Evolutionary conservation across 768 basidiomycete species (phyloP).

Genomic region (Neoboletus magnificus): DNA sequence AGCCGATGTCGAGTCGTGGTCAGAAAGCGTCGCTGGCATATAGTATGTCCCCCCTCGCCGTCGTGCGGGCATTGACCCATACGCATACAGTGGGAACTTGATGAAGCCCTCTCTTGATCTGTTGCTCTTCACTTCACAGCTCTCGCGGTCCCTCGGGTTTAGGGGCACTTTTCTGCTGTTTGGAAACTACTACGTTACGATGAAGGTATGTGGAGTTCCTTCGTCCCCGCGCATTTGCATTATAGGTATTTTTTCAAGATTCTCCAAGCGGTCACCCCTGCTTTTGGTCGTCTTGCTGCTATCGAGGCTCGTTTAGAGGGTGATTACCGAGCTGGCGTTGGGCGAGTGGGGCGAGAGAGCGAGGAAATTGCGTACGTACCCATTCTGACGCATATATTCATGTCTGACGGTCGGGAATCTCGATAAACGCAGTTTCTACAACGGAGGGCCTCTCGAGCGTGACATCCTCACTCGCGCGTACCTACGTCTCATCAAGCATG

Average conservation of each 20-base stretch:
- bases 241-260: constrained; percentile 37
- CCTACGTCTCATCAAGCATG: constrained; percentile 74
- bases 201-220: constrained; percentile 31
- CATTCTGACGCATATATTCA: neutral
- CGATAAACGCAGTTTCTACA: constrained; percentile 66
- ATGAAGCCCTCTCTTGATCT: constrained; percentile 91
- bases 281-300: constrained; percentile 87
- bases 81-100: constrained; percentile 69
- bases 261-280: constrained; percentile 81
- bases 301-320: constrained; percentile 86
- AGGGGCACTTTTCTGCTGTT: constrained; percentile 82
- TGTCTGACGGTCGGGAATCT: neutral
- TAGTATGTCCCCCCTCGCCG: constrained; percentile 59
- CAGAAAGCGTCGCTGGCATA: constrained; percentile 77
- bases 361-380: constrained; percentile 85
- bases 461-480: constrained; percentile 81
- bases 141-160: constrained; percentile 80
- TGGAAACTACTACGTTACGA: constrained; percentile 83
- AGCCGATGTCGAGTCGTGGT: constrained; percentile 87
- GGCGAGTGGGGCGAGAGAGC: constrained; percentile 79
- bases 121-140: constrained; percentile 87
- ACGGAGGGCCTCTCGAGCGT: constrained; percentile 80
- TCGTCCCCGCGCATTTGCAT: neutral
- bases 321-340: constrained; percentile 86
- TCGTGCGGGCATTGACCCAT: neutral